phyloP scores from a whole-genome alignment of 371 early-diverging fungal genomes.

The Rhizomucor miehei region DNA sequence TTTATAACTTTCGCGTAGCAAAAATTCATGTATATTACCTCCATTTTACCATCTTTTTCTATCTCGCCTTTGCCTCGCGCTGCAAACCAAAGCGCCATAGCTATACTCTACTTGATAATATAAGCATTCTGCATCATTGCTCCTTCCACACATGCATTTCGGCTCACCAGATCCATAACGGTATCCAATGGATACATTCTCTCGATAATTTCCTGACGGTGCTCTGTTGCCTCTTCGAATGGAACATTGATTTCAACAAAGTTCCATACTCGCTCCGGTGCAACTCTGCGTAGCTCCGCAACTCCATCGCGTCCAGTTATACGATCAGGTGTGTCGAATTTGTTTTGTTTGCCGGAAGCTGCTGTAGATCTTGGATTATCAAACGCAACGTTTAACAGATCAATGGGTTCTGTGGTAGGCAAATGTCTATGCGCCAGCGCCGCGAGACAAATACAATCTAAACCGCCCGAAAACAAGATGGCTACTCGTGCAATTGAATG shows the following conservation, averaged over 20 bases:
- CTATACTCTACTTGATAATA: too few species aligned
- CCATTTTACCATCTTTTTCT: conserved; percentile 6
- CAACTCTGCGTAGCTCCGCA: conserved; percentile 56
- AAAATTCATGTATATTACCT: conserved; percentile 5
- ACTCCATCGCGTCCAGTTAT: conserved; percentile 71
- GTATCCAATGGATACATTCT: conserved; percentile 83
- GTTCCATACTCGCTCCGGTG: conserved; percentile 76
- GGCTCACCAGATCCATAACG: conserved; percentile 91
- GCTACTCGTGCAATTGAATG: conserved; percentile 58
- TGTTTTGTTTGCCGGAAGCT: conserved; percentile 14
- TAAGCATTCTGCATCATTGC: background rate
- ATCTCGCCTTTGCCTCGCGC: conserved; percentile 67
- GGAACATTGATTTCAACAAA: conserved; percentile 91
- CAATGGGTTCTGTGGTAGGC: conserved; percentile 74
- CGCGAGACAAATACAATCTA: conserved; percentile 90
- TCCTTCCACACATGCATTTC: background rate
- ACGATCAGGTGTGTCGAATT: conserved; percentile 89
- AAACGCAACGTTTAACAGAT: conserved; percentile 95
- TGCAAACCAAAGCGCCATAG: conserved; percentile 96
- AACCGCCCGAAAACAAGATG: conserved; percentile 92
- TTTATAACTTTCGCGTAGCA: too few species aligned
- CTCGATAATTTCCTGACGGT: conserved; percentile 59
- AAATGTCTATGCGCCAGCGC: conserved; percentile 71
- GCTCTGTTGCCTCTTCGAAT: conserved; percentile 61
- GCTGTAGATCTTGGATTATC: conserved; percentile 78